Conservation (phyloP, 1,284 basidiomycete species). For the Leccinum variabile region DNA sequence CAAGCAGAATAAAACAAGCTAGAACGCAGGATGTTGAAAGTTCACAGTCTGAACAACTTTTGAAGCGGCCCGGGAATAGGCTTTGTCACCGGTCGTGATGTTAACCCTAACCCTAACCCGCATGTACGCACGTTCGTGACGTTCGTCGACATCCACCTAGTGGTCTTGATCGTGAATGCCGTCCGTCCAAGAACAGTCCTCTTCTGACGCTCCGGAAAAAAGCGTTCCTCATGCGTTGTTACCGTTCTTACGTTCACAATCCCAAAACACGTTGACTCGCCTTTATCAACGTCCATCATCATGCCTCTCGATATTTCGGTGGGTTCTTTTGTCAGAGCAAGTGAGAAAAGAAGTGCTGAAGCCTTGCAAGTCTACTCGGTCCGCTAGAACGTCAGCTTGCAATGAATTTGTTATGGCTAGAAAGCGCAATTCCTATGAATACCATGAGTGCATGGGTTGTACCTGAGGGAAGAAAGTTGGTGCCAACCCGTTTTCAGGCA, state of each 20-base stretch:
- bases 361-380: slow-evolving; percentile 66
- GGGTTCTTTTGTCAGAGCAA: slow-evolving; percentile 12
- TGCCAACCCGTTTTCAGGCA: slow-evolving; percentile 20
- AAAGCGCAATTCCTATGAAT: slow-evolving; percentile 65
- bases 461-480: slow-evolving; percentile 70
- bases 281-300: slow-evolving; percentile 90
- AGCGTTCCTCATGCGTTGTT: slow-evolving; percentile 60
- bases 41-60: too few relatives aligned
- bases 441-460: slow-evolving; percentile 87
- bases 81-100: background rate
- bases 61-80: too few relatives aligned
- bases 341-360: slow-evolving; percentile 18
- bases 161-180: slow-evolving; percentile 20
- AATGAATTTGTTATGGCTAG: slow-evolving; percentile 91
- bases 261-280: slow-evolving; percentile 79
- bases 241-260: slow-evolving; percentile 85
- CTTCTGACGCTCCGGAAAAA: slow-evolving; percentile 10
- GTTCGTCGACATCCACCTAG: background rate
- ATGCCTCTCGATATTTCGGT: slow-evolving; percentile 92
- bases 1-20: background rate
- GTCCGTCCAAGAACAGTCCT: slow-evolving; percentile 24
- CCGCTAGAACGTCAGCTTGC: slow-evolving; percentile 89
- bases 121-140: background rate
- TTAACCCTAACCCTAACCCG: slow-evolving; percentile 19
- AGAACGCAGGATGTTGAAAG: too few relatives aligned